phyloP scores from a whole-genome alignment of 352 stramenopile genomes.

The Globisporangium takayamanum region DNA sequence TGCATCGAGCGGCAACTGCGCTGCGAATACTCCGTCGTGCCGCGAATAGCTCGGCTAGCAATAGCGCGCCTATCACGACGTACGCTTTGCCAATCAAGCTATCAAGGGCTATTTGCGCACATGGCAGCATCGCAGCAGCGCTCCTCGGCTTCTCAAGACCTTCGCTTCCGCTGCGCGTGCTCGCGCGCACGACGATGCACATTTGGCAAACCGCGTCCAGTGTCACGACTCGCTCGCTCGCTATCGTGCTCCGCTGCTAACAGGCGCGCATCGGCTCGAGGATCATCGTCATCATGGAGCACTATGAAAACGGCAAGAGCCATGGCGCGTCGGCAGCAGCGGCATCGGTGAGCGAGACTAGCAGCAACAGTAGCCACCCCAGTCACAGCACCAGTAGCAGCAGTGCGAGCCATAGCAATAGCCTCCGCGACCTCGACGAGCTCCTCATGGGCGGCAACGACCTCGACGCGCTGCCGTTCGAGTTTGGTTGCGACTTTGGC shows the following conservation, averaged over 20 bases:
- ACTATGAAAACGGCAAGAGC: background rate
- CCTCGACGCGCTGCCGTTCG: constrained; percentile 29
- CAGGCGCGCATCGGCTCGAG: too few relatives aligned
- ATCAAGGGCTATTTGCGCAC: too few relatives aligned
- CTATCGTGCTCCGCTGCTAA: too few relatives aligned
- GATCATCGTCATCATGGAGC: too few relatives aligned
- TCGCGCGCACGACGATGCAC: background rate
- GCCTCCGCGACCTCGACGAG: constrained; percentile 30
- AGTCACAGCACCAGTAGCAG: background rate
- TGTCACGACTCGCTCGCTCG: background rate
- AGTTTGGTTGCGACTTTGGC: constrained; percentile 38
- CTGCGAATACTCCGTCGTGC: too few relatives aligned
- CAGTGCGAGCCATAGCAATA: constrained; percentile 4
- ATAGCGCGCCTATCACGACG: too few relatives aligned
- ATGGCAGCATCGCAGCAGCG: too few relatives aligned
- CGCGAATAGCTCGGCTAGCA: too few relatives aligned
- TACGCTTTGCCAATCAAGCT: too few relatives aligned
- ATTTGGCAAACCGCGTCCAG: constrained; percentile 10
- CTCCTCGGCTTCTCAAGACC: background rate
- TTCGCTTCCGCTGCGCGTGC: background rate
- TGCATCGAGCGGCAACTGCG: too few relatives aligned
- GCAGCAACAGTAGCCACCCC: background rate
- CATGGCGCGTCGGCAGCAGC: constrained; percentile 4
- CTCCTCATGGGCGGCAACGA: constrained; percentile 24
- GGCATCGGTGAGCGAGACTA: background rate